Evolutionary conservation across 1,284 basidiomycete genomes (phyloP), one percentile per base, ranked within the genome.

Genomic region (Pseudozyma tsukubaensis): DNA sequence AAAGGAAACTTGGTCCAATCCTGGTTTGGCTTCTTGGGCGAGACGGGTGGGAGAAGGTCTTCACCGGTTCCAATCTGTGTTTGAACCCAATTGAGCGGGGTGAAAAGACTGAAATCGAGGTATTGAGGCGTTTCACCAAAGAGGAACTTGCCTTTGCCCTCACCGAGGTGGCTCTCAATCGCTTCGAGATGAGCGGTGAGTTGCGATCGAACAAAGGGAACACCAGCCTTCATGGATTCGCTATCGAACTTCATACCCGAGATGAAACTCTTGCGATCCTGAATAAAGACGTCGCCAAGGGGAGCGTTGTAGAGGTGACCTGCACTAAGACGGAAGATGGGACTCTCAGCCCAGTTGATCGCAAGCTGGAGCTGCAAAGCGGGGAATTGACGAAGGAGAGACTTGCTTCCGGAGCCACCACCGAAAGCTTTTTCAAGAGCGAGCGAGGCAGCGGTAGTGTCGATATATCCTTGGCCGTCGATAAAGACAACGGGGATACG

Each of bases 51-150:
- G 14, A 74, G 45, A 13, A 74, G 48, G 11, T 69, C 52, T 10
- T 69, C 55, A 10, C 66, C 72, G 4, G 72, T 69, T 10, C 56
- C 21, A 18, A 74, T 36, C 56, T 73, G 71, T 1, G 66, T 66
- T 53, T 74, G 72, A 3, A 74, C 56, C 72, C 72, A 74, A 48
- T 74, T 70, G 24, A 74, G 39, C 7, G 72, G 62, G 34, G 56
- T 66, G 37, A 52, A 74, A 48, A 70, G 51, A 37, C 58, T 57
- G 13, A 74, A 43, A 39, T 74, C 72, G 36, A 74, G 42, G 44
- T 74, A 74, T 59, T 66, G 55, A 4, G 59, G 48, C 34, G n/a
- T 13, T 1, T 69, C 52, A 0, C 62, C 65, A 9, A 69, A 60
- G 52, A 74, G n/a, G 14, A 66, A 70, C 18, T 45, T 64, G 0